phyloP scores from a whole-genome alignment of 352 stramenopile species.

The Phytophthora cactorum region DNA sequence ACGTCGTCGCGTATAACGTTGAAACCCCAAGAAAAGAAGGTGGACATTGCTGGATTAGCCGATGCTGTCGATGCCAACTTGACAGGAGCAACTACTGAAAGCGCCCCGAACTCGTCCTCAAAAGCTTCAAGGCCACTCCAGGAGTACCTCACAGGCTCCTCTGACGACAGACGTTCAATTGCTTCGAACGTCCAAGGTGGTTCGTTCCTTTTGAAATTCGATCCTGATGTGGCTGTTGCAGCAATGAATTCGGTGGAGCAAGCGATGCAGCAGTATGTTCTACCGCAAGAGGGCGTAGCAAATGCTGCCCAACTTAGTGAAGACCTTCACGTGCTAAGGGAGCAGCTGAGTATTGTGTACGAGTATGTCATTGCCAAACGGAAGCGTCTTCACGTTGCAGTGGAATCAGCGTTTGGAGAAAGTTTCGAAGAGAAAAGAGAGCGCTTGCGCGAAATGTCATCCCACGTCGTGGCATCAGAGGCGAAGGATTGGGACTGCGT shows the following conservation, averaged over 20 bases:
- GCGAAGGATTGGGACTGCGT: conserved; percentile 72
- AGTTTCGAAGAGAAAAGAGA: conserved; percentile 84
- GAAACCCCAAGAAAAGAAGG: conserved; percentile 38
- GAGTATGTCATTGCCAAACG: conserved; percentile 73
- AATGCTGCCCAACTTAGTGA: conserved; percentile 46
- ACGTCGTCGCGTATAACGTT: conserved; percentile 42
- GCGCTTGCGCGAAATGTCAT: conserved; percentile 65
- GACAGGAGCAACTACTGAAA: conserved; percentile 18
- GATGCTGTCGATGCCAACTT: conserved; percentile 42
- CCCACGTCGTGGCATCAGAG: conserved; percentile 35
- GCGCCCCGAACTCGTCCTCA: conserved; percentile 14
- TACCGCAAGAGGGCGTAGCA: conserved; percentile 39
- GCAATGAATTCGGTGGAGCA: conserved; percentile 71
- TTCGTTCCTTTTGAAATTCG: conserved; percentile 66
- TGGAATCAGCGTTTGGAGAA: conserved; percentile 84
- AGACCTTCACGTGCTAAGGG: conserved; percentile 64
- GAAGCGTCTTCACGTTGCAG: conserved; percentile 64
- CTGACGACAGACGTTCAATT: conserved; percentile 61
- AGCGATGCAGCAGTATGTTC: conserved; percentile 58
- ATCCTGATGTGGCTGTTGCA: conserved; percentile 54
- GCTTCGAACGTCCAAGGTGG: conserved; percentile 41
- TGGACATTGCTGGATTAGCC: conserved; percentile 41
- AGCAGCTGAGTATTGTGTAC: conserved; percentile 72
- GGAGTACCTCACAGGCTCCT: conserved; percentile 27
- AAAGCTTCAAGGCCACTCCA: conserved; percentile 33